Base-by-base conservation (phyloP, 352 stramenopile species). In the Phytopythium ostracodes region DNA sequence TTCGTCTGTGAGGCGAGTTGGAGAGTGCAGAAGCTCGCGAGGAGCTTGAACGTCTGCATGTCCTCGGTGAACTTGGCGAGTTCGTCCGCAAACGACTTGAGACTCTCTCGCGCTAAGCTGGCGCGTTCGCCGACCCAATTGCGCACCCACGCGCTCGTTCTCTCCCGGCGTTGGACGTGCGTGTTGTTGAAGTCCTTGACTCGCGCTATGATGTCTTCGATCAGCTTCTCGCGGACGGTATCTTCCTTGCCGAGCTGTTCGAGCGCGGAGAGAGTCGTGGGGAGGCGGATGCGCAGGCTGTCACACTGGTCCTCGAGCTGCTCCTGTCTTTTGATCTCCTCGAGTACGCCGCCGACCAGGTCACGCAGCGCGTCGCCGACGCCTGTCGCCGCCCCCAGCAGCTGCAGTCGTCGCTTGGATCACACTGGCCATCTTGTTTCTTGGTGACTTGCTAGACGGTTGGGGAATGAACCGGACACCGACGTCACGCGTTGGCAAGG, bases 231-330 rank as follows among this genome's bases (percentile, higher is more conserved):
- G 25, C 20, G 18, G 22, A 27, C 25, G 9, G n/a, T 15, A 2
- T 29, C 20, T 11, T 31, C 20, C 44, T 4, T 52, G 22, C 22
- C 2, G 18, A n/a, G 20, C 20, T 53, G 6, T 15, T 53, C 6
- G 17, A 53, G 25, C 15, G n/a, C n/a, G n/a, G n/a, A n/a, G n/a
- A n/a, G n/a, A n/a, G n/a, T n/a, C n/a, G n/a, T n/a, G n/a, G n/a
- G 44, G n/a, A 52, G 44, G 4, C 20, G n/a, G 6, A 31, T 10
- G 11, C 7, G 20, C 1, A 52, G 24, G 20, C 5, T 31, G 44
- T 10, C 46, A 6, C 24, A 20, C 43, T 72, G 42, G 66, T 66
- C 43, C 60, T 47, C 40, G 4, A 47, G 20, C 17, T 12, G 7
- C 40, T 47, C 24, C 15, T 24, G 7, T 18, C 11, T 7, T n/a